phyloP scores from a whole-genome alignment of 2,329 filamentous ascomycete species.

The Akanthomyces dipterigenus region DNA sequence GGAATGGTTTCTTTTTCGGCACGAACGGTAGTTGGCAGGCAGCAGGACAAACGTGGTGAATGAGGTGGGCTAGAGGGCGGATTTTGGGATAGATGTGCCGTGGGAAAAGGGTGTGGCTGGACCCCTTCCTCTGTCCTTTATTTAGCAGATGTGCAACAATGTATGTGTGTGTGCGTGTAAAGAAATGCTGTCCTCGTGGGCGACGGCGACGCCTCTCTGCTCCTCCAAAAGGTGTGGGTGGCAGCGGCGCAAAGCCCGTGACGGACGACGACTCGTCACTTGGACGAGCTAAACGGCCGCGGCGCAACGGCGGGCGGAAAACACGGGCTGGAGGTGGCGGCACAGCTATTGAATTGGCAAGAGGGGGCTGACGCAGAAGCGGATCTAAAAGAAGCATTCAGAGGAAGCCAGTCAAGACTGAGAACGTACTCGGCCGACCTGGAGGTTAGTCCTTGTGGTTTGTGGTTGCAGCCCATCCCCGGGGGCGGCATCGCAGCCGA shows the following conservation, averaged over 20 bases:
- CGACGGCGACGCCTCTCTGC: not conserved
- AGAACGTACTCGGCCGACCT: too few species aligned
- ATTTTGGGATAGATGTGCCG: not conserved
- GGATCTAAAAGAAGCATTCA: not conserved
- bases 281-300: not conserved
- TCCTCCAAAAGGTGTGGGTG: not conserved
- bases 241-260: not conserved
- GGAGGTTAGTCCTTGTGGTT: too few species aligned
- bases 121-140: not conserved
- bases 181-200: not conserved
- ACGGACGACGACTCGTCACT: not conserved
- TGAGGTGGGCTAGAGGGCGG: not conserved
- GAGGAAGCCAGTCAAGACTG: not conserved
- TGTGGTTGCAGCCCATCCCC: not conserved
- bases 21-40: too few species aligned
- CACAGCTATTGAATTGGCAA: not conserved
- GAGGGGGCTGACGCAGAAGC: not conserved
- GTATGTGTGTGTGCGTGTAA: not conserved
- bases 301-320: not conserved
- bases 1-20: not conserved
- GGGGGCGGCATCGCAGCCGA: slow-evolving; percentile 1
- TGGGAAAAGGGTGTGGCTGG: not conserved
- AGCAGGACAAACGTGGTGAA: not conserved
- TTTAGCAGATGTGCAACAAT: not conserved
- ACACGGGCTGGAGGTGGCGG: not conserved